Evolutionary conservation across 306 rosid genomes (phyloP).

Genomic region (Dryas alaskensis): DNA sequence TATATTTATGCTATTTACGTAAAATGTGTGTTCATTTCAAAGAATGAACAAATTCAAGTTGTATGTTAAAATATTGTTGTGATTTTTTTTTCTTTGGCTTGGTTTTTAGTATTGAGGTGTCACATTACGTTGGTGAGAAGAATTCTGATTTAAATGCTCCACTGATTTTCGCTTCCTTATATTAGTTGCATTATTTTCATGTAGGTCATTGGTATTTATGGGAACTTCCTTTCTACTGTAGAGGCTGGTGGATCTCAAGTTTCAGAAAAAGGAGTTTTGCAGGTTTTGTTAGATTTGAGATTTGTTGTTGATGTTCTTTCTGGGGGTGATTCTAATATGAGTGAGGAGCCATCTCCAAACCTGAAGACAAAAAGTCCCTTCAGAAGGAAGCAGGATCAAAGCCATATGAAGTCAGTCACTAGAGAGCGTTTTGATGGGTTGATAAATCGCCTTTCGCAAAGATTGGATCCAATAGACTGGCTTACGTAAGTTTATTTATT

Average conservation of each 20-base stretch:
- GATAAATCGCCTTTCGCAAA: constrained; percentile 68
- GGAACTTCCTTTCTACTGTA: constrained; percentile 55
- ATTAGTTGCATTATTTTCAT: constrained; percentile 21
- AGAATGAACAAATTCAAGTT: not conserved
- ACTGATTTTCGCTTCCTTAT: constrained; percentile 2
- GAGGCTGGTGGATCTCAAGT: constrained; percentile 62
- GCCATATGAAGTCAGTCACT: constrained; percentile 50
- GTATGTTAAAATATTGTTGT: not conserved
- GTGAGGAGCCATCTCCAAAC: constrained; percentile 47
- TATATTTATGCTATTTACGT: not conserved
- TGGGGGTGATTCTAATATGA: constrained; percentile 60
- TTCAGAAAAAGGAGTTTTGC: constrained; percentile 91
- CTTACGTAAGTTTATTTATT: constrained; percentile 69
- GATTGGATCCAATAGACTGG: constrained; percentile 98
- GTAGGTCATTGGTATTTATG: constrained; percentile 77
- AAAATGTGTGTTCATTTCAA: not conserved
- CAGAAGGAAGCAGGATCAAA: constrained; percentile 74
- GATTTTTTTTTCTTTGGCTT: not conserved
- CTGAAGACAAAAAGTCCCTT: constrained; percentile 45
- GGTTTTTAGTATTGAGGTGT: not conserved
- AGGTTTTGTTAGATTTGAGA: constrained; percentile 80
- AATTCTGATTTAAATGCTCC: not conserved
- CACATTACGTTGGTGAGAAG: not conserved
- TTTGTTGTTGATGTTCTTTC: constrained; percentile 89
- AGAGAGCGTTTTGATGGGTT: constrained; percentile 62